Conservation (phyloP, 1,139 yeast species). For the Taphrina wiesneri region DNA sequence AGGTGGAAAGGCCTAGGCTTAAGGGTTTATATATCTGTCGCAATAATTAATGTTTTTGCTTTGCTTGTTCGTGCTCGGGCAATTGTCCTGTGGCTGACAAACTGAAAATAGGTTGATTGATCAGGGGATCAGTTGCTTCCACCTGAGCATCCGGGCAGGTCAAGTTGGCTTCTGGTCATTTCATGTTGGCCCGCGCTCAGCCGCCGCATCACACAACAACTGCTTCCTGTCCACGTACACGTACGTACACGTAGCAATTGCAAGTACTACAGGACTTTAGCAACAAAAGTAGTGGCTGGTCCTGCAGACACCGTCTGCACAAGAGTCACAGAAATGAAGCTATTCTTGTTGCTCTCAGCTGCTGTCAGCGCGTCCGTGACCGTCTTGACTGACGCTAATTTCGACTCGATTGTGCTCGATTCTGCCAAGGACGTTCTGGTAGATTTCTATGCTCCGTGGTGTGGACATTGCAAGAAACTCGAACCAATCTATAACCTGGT, state of each 20-base stretch:
- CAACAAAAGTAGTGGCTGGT: neutral
- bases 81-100: neutral
- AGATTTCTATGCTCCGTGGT: slow-evolving; percentile 47
- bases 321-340: neutral
- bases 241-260: neutral
- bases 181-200: neutral
- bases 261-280: neutral
- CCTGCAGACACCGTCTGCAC: neutral
- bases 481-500: slow-evolving; percentile 65
- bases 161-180: neutral
- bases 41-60: neutral
- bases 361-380: slow-evolving; percentile 42
- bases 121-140: too few relatives aligned
- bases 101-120: too few relatives aligned
- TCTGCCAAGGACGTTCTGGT: slow-evolving; percentile 51
- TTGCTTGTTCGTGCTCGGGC: neutral
- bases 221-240: neutral
- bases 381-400: slow-evolving; percentile 50
- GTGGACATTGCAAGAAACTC: slow-evolving; percentile 71
- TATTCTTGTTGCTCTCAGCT: slow-evolving; percentile 4
- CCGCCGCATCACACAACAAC: neutral
- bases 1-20: too few relatives aligned
- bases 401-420: slow-evolving; percentile 57
- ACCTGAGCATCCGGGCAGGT: too few relatives aligned
- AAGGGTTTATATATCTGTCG: too few relatives aligned